Evolutionary conservation across 2,329 filamentous ascomycete species (phyloP).

Genomic region (Stemphylium beticola): DNA sequence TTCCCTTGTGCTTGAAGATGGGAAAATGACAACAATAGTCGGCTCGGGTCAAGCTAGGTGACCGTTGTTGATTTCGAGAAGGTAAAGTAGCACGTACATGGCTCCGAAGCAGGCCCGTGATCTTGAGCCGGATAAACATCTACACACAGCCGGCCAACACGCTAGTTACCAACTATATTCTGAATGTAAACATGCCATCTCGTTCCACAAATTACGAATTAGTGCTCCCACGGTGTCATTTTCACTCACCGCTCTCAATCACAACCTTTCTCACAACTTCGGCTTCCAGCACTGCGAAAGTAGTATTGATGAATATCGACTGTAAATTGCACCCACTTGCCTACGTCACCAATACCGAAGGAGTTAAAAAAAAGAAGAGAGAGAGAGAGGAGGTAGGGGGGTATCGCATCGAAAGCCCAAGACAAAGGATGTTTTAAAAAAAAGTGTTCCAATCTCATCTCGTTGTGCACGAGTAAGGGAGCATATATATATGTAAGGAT

Average conservation of each 20-base stretch:
- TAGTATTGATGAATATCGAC: too few relatives aligned
- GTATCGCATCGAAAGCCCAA: background rate
- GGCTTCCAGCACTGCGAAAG: too few relatives aligned
- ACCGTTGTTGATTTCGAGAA: slow-evolving; percentile 33
- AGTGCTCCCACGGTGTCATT: background rate
- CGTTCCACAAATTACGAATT: background rate
- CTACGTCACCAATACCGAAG: background rate
- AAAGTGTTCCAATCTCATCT: background rate
- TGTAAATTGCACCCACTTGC: background rate
- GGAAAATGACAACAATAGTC: slow-evolving; percentile 6
- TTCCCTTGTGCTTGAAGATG: background rate
- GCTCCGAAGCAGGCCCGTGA: background rate
- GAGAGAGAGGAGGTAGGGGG: background rate
- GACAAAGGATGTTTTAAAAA: background rate
- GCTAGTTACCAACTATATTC: too few relatives aligned
- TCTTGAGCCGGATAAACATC: background rate
- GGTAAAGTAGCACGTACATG: background rate
- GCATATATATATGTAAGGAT: background rate
- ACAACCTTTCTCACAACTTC: background rate
- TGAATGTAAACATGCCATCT: background rate
- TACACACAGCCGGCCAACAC: background rate
- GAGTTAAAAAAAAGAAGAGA: background rate
- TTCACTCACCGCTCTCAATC: too few relatives aligned
- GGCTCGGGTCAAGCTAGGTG: slow-evolving; percentile 64
- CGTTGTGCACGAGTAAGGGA: background rate